Evolutionary conservation across 2,329 filamentous ascomycete genomes (phyloP), one percentile per base, ranked within the genome.

Genomic region (Colletotrichum echinochloae): DNA sequence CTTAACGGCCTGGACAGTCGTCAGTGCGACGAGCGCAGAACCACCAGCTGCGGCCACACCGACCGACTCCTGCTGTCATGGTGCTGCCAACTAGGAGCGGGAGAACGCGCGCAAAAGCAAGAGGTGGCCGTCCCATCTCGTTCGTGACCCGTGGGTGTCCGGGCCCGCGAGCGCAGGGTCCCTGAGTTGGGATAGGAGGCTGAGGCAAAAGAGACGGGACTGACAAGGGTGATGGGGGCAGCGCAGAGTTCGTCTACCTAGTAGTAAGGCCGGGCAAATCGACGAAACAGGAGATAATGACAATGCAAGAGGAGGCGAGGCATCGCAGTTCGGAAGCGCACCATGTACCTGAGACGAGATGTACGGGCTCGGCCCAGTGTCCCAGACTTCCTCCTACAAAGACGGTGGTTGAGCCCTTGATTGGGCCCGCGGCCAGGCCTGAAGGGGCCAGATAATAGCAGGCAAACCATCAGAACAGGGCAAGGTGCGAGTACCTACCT

Each of bases 21-120:
- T 46, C 41, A 11, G 41, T n/a, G 39, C 16, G 55, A 44, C 57
- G 54, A 41, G 49, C 51, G 55, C 28, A 66, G 67, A 62, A 62
- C 64, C 28, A 62, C 35, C 18, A 67, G 41, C 28, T 9, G 49
- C 54, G 57, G 48, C 64, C 67, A 70, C 44, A 46, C 49, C 44
- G 63, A 46, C 52, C 57, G 57, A 39, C 67, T 59, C 56, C 64
- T 70, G 67, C 64, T 56, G 49, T 59, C 64, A 70, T 57, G 57
- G 57, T 67, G 67, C 56, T 66, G 37, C 46, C 49, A 62, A 18
- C 30, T 20, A 51, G 23, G n/a, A n/a, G 28, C 20, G 48, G n/a
- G 28, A 23, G 46, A 3, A 23, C 23, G 41, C 33, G 67, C 66
- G 55, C 51, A 46, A 23, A 9, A 46, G 30, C 37, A 63, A 44